These are phyloP conservation scores for Pyrenophora graminea DNA, from an alignment of 2,329 filamentous ascomycete genomes.

Conservation along the genomic window DNA sequence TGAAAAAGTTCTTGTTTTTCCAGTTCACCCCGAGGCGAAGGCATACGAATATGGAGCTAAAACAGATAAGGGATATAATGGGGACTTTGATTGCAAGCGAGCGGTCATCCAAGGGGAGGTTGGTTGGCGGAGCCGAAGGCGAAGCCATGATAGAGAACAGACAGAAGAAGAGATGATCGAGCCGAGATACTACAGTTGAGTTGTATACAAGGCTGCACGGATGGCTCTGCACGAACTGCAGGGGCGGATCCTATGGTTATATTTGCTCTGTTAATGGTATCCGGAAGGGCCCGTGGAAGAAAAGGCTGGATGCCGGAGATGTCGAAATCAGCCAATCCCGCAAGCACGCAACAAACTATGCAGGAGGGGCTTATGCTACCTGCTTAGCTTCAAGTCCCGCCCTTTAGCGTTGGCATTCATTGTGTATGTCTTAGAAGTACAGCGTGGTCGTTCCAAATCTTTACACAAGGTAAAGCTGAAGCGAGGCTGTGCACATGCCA, in stretches of 20 bases:
- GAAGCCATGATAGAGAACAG: conserved; percentile 19
- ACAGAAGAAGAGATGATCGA: background rate
- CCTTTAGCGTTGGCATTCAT: background rate
- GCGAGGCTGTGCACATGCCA: background rate
- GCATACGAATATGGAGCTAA: conserved; percentile 31
- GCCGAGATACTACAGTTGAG: background rate
- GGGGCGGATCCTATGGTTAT: conserved; percentile 7
- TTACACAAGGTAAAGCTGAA: background rate
- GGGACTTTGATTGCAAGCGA: conserved; percentile 30
- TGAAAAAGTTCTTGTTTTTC: conserved; percentile 27
- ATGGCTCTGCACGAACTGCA: background rate
- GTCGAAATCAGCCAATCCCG: conserved; percentile 3
- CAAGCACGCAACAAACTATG: background rate
- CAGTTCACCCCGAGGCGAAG: conserved; percentile 26
- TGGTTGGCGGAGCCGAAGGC: conserved; percentile 7
- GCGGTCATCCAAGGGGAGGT: conserved; percentile 28
- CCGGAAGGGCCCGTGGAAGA: background rate
- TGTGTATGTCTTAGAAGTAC: too few species aligned
- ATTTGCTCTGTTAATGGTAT: conserved; percentile 6
- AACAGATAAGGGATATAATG: conserved; percentile 23
- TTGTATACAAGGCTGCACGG: background rate
- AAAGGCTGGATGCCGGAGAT: background rate
- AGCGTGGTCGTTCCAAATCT: background rate
- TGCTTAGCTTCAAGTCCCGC: background rate
- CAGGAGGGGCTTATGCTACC: conserved; percentile 2